A percentile compares a stretch with the other conserved stretches of the same genome.
These are phyloP conservation scores for Orbilia ellipsospora DNA, from an alignment of 2,329 filamentous ascomycete genomes.

Conservation along the genomic window DNA sequence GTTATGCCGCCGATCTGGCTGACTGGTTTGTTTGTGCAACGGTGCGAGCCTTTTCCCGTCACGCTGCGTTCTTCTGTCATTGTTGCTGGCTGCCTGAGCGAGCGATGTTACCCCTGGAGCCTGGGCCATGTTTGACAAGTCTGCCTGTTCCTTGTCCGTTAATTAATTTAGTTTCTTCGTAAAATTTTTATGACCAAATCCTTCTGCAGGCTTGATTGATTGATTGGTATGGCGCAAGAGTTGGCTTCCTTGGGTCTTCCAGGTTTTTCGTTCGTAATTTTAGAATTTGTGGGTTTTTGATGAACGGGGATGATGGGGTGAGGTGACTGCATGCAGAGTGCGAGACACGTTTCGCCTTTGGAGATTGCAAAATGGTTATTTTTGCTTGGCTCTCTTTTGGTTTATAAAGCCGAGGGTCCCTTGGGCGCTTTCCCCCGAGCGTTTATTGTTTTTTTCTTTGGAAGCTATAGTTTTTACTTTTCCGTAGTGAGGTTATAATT, in stretches of 20 bases:
- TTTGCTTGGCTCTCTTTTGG: background rate
- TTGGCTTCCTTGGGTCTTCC: too few relatives aligned
- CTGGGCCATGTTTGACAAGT: conserved; percentile 6
- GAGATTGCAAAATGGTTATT: too few relatives aligned
- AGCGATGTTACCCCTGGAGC: conserved; percentile 13
- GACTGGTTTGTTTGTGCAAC: too few relatives aligned
- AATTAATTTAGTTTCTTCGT: too few relatives aligned
- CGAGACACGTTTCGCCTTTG: too few relatives aligned
- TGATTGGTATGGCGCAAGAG: conserved; percentile 9
- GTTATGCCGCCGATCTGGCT: too few relatives aligned
- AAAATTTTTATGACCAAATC: background rate
- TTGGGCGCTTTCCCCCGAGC: background rate
- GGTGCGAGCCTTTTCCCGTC: too few relatives aligned
- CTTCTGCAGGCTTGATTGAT: background rate
- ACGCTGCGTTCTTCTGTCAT: background rate
- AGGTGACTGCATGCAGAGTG: too few relatives aligned
- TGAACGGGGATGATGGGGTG: too few relatives aligned
- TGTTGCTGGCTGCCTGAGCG: conserved; percentile 10
- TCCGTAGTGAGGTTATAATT: background rate
- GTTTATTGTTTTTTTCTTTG: background rate
- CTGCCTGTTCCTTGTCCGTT: background rate
- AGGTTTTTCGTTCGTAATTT: conserved; percentile 6
- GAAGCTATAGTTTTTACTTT: background rate
- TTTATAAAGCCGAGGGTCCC: conserved; percentile 1
- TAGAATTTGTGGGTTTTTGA: background rate